phyloP scores from a whole-genome alignment of 768 basidiomycete species.

The Rossbeevera mucosa region DNA sequence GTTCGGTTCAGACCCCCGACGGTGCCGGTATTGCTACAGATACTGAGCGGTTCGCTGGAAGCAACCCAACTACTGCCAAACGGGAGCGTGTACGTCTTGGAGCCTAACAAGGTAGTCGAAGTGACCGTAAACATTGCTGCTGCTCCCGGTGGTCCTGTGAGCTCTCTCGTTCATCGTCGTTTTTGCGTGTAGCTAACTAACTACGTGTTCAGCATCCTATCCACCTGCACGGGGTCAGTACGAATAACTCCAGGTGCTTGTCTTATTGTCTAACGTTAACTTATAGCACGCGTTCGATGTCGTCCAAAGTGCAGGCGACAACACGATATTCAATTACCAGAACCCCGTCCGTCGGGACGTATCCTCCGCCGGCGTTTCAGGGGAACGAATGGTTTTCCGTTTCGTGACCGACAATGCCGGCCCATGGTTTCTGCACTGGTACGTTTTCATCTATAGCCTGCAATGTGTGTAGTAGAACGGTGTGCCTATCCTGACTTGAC shows the following conservation, averaged over 20 bases:
- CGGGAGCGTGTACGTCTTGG: neutral
- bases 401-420: neutral
- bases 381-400: neutral
- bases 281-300: neutral
- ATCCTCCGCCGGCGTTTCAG: neutral
- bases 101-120: neutral
- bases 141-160: neutral
- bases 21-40: neutral
- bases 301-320: neutral
- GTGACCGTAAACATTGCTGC: neutral
- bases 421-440: constrained; percentile 28
- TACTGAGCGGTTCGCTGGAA: neutral
- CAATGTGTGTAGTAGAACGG: no score
- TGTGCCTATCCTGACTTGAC: neutral
- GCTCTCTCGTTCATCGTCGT: neutral
- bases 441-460: neutral
- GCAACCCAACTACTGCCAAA: neutral
- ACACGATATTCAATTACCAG: neutral
- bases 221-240: neutral
- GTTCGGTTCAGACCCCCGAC: neutral
- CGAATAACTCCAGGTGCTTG: no score
- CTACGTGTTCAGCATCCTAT: neutral
- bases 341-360: neutral
- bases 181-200: neutral
- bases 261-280: neutral